A percentile compares a stretch with the other conserved stretches of the same genome.
Evolutionary conservation across 768 basidiomycete species (phyloP).

Genomic region (Leucosporidium scottii): DNA sequence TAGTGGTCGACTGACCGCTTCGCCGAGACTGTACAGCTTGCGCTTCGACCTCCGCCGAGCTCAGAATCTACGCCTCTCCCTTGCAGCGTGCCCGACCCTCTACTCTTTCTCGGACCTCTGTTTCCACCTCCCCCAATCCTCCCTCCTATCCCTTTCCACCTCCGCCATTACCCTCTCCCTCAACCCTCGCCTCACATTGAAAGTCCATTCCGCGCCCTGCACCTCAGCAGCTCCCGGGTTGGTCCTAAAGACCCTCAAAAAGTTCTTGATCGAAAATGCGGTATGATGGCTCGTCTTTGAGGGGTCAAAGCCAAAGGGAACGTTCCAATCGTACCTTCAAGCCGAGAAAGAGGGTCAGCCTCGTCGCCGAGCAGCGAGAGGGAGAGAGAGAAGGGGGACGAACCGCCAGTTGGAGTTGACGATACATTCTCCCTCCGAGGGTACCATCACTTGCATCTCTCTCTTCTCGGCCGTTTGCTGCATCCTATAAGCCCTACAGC

Average conservation of each 20-base stretch:
- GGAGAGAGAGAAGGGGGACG: neutral
- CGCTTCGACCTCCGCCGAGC: too few species aligned
- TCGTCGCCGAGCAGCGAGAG: neutral
- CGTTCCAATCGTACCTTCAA: conserved; percentile 1
- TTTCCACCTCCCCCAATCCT: neutral
- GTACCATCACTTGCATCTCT: neutral
- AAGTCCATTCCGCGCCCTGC: conserved; percentile 1
- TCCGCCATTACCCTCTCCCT: neutral
- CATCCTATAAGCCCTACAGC: neutral
- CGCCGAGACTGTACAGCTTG: too few species aligned
- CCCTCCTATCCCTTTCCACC: neutral
- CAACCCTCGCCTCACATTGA: neutral
- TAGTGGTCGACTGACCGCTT: too few species aligned
- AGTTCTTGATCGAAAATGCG: neutral
- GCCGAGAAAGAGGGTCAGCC: neutral
- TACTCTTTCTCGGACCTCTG: too few species aligned
- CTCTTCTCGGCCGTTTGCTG: neutral
- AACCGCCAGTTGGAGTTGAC: conserved; percentile 1
- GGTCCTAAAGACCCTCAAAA: neutral
- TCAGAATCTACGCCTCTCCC: too few species aligned
- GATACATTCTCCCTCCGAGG: neutral
- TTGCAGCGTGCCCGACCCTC: too few species aligned
- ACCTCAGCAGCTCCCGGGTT: neutral
- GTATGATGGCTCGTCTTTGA: neutral
- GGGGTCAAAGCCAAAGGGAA: neutral